Conservation (phyloP, 192 early-diverging fungal genomes). For the Podila epicladia region DNA sequence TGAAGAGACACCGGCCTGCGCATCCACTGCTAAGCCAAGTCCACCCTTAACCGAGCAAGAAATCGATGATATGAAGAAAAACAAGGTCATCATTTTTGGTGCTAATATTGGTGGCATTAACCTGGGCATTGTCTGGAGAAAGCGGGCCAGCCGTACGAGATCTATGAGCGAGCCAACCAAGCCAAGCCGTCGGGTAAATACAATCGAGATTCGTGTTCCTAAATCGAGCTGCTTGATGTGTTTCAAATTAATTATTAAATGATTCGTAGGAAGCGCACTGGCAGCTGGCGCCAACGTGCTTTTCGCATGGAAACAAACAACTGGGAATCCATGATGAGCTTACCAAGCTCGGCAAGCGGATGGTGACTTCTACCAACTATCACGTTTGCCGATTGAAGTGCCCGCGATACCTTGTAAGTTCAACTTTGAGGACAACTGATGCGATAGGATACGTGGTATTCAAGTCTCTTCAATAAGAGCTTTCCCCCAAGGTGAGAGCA, state of each 20-base stretch:
- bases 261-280: too few relatives aligned
- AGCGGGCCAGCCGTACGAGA: not conserved
- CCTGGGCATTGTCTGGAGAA: slow-evolving; percentile 8
- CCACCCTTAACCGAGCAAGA: not conserved
- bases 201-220: not conserved
- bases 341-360: too few relatives aligned
- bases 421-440: too few relatives aligned
- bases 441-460: too few relatives aligned
- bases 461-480: too few relatives aligned
- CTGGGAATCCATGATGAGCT: too few relatives aligned
- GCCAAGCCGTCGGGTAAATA: not conserved
- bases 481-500: too few relatives aligned
- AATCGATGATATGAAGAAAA: not conserved
- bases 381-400: too few relatives aligned
- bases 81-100: slow-evolving; percentile 14
- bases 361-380: too few relatives aligned
- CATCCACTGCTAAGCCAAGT: not conserved
- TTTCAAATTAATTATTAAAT: not conserved
- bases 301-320: too few relatives aligned
- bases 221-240: not conserved
- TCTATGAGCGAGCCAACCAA: not conserved
- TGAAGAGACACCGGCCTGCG: not conserved
- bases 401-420: too few relatives aligned
- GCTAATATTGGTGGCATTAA: slow-evolving; percentile 7
- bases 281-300: too few relatives aligned